Evolutionary conservation across 169 alveolate genomes (phyloP).

Genomic region (Babesia caballi): DNA sequence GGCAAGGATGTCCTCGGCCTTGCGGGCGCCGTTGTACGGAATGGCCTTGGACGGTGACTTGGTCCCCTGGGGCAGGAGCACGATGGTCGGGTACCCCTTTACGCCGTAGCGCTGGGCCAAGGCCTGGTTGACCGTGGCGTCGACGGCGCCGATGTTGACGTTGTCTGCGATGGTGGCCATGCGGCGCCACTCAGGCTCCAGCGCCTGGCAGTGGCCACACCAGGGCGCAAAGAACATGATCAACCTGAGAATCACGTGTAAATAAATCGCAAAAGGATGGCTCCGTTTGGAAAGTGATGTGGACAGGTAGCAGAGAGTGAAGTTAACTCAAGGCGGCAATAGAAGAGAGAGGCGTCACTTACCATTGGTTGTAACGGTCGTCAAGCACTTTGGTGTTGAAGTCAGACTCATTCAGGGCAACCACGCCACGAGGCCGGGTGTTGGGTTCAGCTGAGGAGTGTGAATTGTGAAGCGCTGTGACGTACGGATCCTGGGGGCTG

Average conservation of each 20-base stretch:
- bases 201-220: slow-evolving; percentile 96
- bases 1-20: slow-evolving; percentile 49
- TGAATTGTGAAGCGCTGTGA: slow-evolving; percentile 12
- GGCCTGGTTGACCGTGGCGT: slow-evolving; percentile 72
- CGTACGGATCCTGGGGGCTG: slow-evolving; percentile 56
- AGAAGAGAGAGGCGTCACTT: background rate
- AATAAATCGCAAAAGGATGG: too few species aligned
- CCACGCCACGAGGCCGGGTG: slow-evolving; percentile 40
- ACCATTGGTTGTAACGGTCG: slow-evolving; percentile 76
- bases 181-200: slow-evolving; percentile 93
- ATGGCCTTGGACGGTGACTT: slow-evolving; percentile 62
- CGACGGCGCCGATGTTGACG: slow-evolving; percentile 77
- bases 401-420: slow-evolving; percentile 68
- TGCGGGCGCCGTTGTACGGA: slow-evolving; percentile 46
- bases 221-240: slow-evolving; percentile 93
- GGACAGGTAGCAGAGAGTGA: too few species aligned
- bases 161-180: slow-evolving; percentile 81
- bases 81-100: slow-evolving; percentile 72
- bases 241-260: slow-evolving; percentile 73
- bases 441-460: slow-evolving; percentile 56
- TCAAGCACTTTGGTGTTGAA: slow-evolving; percentile 70
- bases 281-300: too few species aligned
- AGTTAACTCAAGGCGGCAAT: too few species aligned
- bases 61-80: slow-evolving; percentile 76
- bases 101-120: slow-evolving; percentile 73